These are phyloP conservation scores for Chaetoscypha palmicola DNA, from an alignment of 2,329 filamentous ascomycete genomes.

Conservation along the genomic window DNA sequence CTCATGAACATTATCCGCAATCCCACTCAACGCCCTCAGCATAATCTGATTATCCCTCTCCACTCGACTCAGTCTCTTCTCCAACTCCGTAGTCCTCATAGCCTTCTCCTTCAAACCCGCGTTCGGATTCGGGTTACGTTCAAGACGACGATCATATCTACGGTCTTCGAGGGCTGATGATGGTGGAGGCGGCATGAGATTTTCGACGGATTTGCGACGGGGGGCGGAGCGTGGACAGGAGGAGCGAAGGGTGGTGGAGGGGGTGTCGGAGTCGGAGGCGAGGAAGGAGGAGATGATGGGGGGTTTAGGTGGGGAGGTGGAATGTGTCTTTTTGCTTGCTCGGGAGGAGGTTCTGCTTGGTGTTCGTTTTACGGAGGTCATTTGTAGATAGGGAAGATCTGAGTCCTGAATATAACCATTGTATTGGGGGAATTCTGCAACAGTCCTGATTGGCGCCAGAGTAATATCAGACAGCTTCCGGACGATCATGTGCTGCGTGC, in stretches of 20 bases:
- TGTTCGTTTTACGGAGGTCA: constrained; percentile 1
- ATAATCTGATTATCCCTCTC: constrained; percentile 3
- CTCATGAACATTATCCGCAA: neutral
- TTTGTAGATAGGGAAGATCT: neutral
- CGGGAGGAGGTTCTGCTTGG: neutral
- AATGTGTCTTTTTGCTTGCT: neutral
- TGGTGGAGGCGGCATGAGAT: neutral
- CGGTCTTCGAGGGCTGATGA: neutral
- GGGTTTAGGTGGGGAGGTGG: neutral
- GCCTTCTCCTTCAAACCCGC: neutral
- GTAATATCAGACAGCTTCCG: neutral
- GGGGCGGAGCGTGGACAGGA: constrained; percentile 2
- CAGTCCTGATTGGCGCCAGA: constrained; percentile 13
- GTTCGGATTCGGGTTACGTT: neutral
- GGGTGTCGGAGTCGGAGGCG: neutral
- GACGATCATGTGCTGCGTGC: neutral
- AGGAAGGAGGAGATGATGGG: constrained; percentile 1
- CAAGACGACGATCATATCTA: neutral
- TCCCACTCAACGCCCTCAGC: neutral
- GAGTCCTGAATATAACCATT: neutral
- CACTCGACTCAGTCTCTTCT: constrained; percentile 1
- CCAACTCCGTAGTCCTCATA: neutral
- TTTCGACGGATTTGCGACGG: neutral
- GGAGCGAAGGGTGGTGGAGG: constrained; percentile 1
- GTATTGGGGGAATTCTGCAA: constrained; percentile 7